Evolutionary conservation across 768 basidiomycete genomes (phyloP).

Genomic region (Lentinus brumalis): DNA sequence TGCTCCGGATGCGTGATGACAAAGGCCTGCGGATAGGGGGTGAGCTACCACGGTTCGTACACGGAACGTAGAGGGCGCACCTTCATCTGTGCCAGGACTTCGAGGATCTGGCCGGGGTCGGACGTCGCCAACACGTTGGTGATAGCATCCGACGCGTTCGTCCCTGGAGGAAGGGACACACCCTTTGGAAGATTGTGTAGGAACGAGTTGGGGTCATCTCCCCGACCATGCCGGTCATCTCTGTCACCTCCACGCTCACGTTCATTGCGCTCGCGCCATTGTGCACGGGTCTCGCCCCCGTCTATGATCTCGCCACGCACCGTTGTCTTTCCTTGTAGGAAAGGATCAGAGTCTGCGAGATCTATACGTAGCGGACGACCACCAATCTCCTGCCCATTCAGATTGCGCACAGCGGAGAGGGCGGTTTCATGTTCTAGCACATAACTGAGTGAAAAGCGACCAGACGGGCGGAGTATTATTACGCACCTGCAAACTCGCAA

Average conservation of each 20-base stretch:
- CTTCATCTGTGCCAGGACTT: constrained; percentile 98
- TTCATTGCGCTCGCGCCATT: constrained; percentile 53
- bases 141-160: constrained; percentile 78
- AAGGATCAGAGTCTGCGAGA: constrained; percentile 90
- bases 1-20: constrained; percentile 91
- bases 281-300: constrained; percentile 58
- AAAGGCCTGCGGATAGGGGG: constrained; percentile 65
- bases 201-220: constrained; percentile 42
- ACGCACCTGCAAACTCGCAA: constrained; percentile 86
- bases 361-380: constrained; percentile 94
- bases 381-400: constrained; percentile 90
- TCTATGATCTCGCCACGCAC: constrained; percentile 81
- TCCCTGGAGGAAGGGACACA: constrained; percentile 68
- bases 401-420: constrained; percentile 90
- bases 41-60: background rate
- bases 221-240: constrained; percentile 9
- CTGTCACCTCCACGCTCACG: constrained; percentile 28
- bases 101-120: constrained; percentile 82
- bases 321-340: constrained; percentile 88
- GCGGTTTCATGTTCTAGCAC: constrained; percentile 91
- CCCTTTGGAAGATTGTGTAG: constrained; percentile 75
- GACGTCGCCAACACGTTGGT: constrained; percentile 83
- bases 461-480: constrained; percentile 28
- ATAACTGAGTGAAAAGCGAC: background rate
- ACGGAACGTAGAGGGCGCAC: constrained; percentile 46